These are phyloP conservation scores for Fusarium temperatum DNA, from an alignment of 2,329 filamentous ascomycete species.

Conservation along the genomic window DNA sequence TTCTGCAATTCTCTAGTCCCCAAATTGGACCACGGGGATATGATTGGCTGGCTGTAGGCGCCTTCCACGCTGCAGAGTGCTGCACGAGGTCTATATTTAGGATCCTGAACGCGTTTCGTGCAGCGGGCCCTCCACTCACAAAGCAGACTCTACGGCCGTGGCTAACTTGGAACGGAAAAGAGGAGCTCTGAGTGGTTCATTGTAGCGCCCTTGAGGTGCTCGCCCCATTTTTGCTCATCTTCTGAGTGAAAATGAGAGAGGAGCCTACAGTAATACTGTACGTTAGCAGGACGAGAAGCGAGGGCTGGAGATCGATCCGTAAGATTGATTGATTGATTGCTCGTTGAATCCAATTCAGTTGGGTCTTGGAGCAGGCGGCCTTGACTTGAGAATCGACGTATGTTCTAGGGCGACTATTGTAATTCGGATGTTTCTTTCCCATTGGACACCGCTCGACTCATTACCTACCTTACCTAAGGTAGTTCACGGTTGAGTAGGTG, in stretches of 20 bases:
- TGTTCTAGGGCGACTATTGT: conserved; percentile 7
- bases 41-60: conserved; percentile 48
- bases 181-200: conserved; percentile 35
- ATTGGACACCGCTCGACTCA: conserved; percentile 24
- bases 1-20: conserved; percentile 32
- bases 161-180: conserved; percentile 34
- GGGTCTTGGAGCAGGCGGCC: conserved; percentile 4
- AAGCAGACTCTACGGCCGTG: conserved; percentile 24
- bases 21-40: conserved; percentile 37
- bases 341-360: conserved; percentile 2
- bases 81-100: conserved; percentile 48
- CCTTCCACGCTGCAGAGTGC: conserved; percentile 37
- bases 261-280: background rate
- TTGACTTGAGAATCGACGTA: conserved; percentile 7
- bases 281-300: background rate
- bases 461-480: too few relatives aligned
- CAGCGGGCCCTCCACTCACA: conserved; percentile 36
- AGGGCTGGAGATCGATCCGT: conserved; percentile 19
- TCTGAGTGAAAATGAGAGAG: conserved; percentile 3
- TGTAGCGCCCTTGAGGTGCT: conserved; percentile 30
- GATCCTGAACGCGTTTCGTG: conserved; percentile 41
- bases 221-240: conserved; percentile 21
- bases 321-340: conserved; percentile 2
- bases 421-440: background rate
- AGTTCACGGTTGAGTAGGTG: background rate